Conservation (phyloP, 129 eudicot species). For the Pittosporum tobira region DNA sequence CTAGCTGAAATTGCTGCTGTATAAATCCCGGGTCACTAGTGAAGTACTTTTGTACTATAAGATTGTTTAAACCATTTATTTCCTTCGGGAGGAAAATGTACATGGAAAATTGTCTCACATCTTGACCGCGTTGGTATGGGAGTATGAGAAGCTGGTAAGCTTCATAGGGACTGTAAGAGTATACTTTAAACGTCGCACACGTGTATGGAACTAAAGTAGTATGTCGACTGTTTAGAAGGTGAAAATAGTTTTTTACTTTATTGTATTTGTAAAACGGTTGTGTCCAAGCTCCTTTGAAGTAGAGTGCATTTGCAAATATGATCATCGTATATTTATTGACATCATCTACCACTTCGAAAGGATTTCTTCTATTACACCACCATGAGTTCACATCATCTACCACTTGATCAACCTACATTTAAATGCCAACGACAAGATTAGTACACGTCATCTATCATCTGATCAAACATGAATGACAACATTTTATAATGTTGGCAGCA, state of each 20-base stretch:
- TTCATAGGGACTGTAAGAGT: background rate
- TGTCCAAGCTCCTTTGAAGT: conserved; percentile 17
- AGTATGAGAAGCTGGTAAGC: background rate
- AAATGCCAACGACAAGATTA: too few relatives aligned
- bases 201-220: conserved; percentile 11
- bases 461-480: too few relatives aligned
- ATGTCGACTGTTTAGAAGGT: conserved; percentile 11
- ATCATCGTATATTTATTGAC: too few relatives aligned
- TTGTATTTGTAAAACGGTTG: conserved; percentile 2
- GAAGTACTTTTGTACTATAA: background rate
- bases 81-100: background rate
- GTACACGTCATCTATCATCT: too few relatives aligned
- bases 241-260: conserved; percentile 1
- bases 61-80: background rate
- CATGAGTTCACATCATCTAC: conserved; percentile 12
- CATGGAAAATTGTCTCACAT: background rate
- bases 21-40: background rate
- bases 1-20: background rate
- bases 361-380: conserved; percentile 11
- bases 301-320: conserved; percentile 19
- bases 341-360: background rate
- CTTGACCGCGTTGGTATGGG: background rate
- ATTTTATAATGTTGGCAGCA: too few relatives aligned
- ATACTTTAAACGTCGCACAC: background rate
- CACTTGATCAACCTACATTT: conserved; percentile 3